Conservation (phyloP, 1,139 yeast genomes). For the Candida glucosophila region DNA sequence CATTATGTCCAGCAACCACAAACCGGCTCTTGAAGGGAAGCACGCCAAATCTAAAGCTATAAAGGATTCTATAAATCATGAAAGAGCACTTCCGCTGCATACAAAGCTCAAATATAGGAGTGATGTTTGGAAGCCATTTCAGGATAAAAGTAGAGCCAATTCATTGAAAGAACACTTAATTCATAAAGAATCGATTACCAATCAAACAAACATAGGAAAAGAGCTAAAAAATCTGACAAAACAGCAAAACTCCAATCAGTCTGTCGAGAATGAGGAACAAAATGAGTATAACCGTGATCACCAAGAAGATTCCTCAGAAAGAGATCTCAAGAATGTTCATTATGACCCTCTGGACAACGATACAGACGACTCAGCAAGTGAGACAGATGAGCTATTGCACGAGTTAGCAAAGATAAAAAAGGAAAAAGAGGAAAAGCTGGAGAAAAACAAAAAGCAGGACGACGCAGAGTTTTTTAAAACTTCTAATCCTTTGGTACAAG, state of each 20-base stretch:
- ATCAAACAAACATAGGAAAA: constrained; percentile 9
- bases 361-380: constrained; percentile 17
- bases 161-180: neutral
- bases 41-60: constrained; percentile 50
- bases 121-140: constrained; percentile 20
- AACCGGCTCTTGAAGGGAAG: constrained; percentile 86
- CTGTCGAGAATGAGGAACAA: constrained; percentile 1
- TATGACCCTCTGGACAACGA: constrained; percentile 4
- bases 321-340: neutral
- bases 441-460: constrained; percentile 12
- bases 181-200: constrained; percentile 18
- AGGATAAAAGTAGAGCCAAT: constrained; percentile 9
- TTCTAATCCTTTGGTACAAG: constrained; percentile 37
- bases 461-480: constrained; percentile 11
- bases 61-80: constrained; percentile 46
- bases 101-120: constrained; percentile 53
- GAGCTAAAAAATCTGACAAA: constrained; percentile 2
- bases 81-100: constrained; percentile 67
- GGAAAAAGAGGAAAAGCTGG: constrained; percentile 22
- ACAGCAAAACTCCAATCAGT: constrained; percentile 2
- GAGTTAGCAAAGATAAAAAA: constrained; percentile 49
- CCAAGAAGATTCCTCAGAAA: neutral
- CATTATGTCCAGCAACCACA: constrained; percentile 77
- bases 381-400: constrained; percentile 30
- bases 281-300: constrained; percentile 1